phyloP scores from a whole-genome alignment of 805 yeast species.

The Saturnispora hagleri region DNA sequence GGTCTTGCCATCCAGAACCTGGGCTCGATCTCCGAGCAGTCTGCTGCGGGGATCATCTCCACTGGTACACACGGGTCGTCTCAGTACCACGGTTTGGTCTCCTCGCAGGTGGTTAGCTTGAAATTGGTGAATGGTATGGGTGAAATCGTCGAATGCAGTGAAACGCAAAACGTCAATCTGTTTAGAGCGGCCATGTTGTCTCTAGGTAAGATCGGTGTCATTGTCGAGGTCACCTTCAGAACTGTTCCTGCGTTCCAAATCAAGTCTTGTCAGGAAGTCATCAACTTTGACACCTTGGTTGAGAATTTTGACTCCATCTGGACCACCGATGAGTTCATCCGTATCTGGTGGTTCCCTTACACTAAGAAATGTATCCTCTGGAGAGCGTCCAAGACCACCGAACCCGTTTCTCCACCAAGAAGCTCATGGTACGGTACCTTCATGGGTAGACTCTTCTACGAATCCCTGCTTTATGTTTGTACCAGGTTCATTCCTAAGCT shows the following conservation, averaged over 20 bases:
- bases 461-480: conserved; percentile 68
- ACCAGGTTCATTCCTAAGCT: conserved; percentile 63
- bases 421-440: conserved; percentile 80
- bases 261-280: conserved; percentile 72
- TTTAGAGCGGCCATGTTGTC: conserved; percentile 81
- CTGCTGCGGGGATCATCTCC: conserved; percentile 89
- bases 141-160: conserved; percentile 56
- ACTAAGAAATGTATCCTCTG: conserved; percentile 77
- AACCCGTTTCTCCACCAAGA: conserved; percentile 54
- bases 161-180: conserved; percentile 49
- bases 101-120: conserved; percentile 77
- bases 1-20: conserved; percentile 81
- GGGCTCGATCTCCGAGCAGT: conserved; percentile 91
- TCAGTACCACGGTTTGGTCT: conserved; percentile 82
- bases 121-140: conserved; percentile 73
- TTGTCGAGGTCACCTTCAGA: conserved; percentile 76
- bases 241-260: conserved; percentile 78
- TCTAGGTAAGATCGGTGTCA: conserved; percentile 85
- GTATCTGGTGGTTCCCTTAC: conserved; percentile 98
- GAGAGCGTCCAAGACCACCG: conserved; percentile 76
- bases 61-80: conserved; percentile 97
- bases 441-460: conserved; percentile 72
- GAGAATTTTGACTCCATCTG: conserved; percentile 70
- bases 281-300: conserved; percentile 65
- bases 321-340: conserved; percentile 82